Evolutionary conservation across 2,329 filamentous ascomycete genomes (phyloP).

Genomic region (Niveomyces coronatus): DNA sequence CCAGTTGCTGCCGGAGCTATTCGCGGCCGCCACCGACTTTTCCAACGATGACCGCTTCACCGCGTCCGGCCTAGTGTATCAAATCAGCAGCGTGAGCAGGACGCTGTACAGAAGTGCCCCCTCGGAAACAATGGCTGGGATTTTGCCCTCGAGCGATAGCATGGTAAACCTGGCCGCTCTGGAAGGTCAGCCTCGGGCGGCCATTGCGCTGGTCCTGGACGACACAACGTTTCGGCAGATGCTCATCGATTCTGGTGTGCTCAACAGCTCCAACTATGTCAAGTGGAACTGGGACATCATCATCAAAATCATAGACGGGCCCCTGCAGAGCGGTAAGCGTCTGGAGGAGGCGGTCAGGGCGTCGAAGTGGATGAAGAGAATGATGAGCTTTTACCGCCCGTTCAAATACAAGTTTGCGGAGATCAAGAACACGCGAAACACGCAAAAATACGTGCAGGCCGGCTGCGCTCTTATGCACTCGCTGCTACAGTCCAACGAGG

Average conservation of each 20-base stretch:
- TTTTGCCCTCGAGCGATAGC: constrained; percentile 32
- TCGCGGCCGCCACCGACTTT: constrained; percentile 66
- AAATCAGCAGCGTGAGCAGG: constrained; percentile 93
- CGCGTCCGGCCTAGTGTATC: constrained; percentile 86
- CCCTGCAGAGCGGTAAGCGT: constrained; percentile 79
- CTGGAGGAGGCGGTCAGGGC: constrained; percentile 90
- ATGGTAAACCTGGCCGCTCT: constrained; percentile 38
- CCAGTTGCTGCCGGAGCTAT: constrained; percentile 78
- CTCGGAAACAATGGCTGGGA: constrained; percentile 27
- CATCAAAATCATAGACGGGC: constrained; percentile 82
- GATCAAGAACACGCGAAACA: constrained; percentile 79
- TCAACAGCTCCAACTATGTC: constrained; percentile 78
- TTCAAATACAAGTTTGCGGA: constrained; percentile 96
- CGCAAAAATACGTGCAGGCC: constrained; percentile 85
- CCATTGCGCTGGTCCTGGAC: constrained; percentile 38
- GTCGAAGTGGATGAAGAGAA: constrained; percentile 90
- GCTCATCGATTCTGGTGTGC: constrained; percentile 68
- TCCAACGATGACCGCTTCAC: constrained; percentile 62
- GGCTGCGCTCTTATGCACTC: constrained; percentile 84
- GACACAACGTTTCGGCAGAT: constrained; percentile 55
- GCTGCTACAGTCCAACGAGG: constrained; percentile 75
- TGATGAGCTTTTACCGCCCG: constrained; percentile 90
- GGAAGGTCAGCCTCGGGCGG: constrained; percentile 46
- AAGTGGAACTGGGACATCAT: constrained; percentile 99
- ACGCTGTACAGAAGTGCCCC: constrained; percentile 74